Evolutionary conservation across 2,329 filamentous ascomycete species (phyloP), one percentile per base, ranked within the genome.

Genomic region (Chalaropsis ovoidea): DNA sequence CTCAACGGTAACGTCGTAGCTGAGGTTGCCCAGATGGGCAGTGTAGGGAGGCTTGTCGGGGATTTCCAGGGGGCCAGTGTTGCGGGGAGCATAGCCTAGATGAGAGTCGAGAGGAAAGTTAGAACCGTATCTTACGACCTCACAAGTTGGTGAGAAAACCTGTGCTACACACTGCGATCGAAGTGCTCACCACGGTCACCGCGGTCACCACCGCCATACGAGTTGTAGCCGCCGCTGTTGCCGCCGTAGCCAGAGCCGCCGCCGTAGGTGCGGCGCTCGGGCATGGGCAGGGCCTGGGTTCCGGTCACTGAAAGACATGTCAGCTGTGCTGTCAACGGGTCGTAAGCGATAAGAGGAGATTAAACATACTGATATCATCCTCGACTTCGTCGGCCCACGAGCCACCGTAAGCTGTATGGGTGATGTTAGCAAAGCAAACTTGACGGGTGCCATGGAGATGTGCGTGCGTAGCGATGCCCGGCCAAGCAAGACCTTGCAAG

Each of bases 351-450:
- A 24, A 22, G 41, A n/a, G 3, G 10, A n/a, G 35, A 27, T 19
- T 63, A 64, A 67, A 79, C 86, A 80, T 82, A 93, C 89, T 80
- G 76, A 86, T 84, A 70, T 89, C 83, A 73, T 96, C 91, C 78
- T 99, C 94, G 80, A 99, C 96, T 76, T 99, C 94, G 79, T 99
- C 95, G 73, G 94, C 94, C 94, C 94, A 99, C 71, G 94, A 97
- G 74, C 93, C 91, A 71, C 79, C 81, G 70, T 79, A 80, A 70
- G 77, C 79, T 80, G 24, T 39, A 27, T 22, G 24, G n/a, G 17
- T 15, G 8, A 24, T 24, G 60, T 66, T 66, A 63, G 60, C 54
- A 45, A 43, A 43, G 22, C 17, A 45, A 52, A 52, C 3, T 52
- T 24, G 22, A 52, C 10, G n/a, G 19, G 41, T 31, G 35, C 41